Evolutionary conservation across 352 stramenopile species (phyloP), one percentile per base, ranked within the genome.

Genomic region (Phytophthora hibernalis): DNA sequence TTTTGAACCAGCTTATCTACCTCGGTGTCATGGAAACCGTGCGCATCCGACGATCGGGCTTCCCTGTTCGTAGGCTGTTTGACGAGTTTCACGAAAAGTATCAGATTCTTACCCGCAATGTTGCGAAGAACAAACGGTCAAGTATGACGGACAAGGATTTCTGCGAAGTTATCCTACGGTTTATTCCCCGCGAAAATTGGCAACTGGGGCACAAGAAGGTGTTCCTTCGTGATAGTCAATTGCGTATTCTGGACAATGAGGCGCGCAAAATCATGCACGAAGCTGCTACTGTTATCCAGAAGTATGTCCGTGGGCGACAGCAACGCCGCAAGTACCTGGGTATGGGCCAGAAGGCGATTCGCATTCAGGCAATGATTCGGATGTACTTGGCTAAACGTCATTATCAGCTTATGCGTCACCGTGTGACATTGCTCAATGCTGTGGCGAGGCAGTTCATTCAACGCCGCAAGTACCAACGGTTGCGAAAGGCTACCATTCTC

Each of bases 1-100:
- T 96, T 57, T 60, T 97, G 42, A 95, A 97, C 49, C 89, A 97
- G 64, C 73, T 97, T 5, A 96, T 95, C 30, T 96, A 96, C 56
- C 74, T 97, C 16, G 90, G 90, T 59, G 90, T 97, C 18, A 95
- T 97, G 87, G 90, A 97, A 42, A 97, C 88, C 18, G 90, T 97
- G 50, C 88, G 88, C 38, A 97, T 97, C 71, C 85, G 90, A 70
- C 82, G 89, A 11, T 95, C 87, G 0, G 90, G 90, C 40, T 97
- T 94, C 48, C 90, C 90, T 20, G 88, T 97, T 47, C 90, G 90
- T 30, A 79, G 88, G 8, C 72, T 89, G n/a, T 96, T 96, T 64
- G 77, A 82, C 31, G 89, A 96, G 57, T 97, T 97, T 49, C 65
- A 91, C 45, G 72, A 92, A n/a, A 92, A 92, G 51, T 97, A 97